Base-by-base conservation (phyloP, 331 rosid genomes). In the Acacia concinna region DNA sequence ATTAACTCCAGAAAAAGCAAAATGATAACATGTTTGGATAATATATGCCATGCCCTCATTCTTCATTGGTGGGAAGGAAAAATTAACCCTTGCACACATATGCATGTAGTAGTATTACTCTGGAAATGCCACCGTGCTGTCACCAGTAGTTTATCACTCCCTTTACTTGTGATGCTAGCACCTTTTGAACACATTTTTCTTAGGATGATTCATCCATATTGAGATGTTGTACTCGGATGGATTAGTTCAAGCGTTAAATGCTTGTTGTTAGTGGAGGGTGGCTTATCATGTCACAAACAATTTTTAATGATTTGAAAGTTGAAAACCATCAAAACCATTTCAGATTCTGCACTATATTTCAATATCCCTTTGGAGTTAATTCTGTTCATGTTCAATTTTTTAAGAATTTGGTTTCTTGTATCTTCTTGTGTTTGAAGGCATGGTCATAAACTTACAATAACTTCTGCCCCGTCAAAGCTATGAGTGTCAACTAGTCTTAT, bases 211-310 rank as follows among this genome's bases (percentile, higher is more conserved):
- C 41, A 52, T 40, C 59, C 32, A 47, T 54, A 23, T 59, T 47
- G 27, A 83, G 74, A 68, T 74, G 52, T 46, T 83, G 69, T 68
- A 4, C 65, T 44, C 15, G 65, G 70, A 79, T 68, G 47, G 38
- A 68, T 71, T 46, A 11, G 13, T 34, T 44, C 52, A 78, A 83
- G 74, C 80, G 35, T 73, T 62, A 46, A 73, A 15, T 73, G 60
- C 76, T 73, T 79, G 40, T 72, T 71, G 31, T 56, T 46, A 4
- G 59, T 59, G 60, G 73, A 56, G 44, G 49, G 60, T 57, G 40
- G 51, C 43, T 74, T 73, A 44, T 67, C 73, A 23, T 78, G 70
- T 68, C 60, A 68, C 46, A 32, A 40, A 38, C 57, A 27, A 44
- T 67, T 23, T 77, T 32, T 37, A 67, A 30, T 54, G 75, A 66